A percentile compares a stretch with the other conserved stretches of the same genome.
Conservation (phyloP, 1,284 basidiomycete genomes). For the Ceratobasidium sp. region DNA sequence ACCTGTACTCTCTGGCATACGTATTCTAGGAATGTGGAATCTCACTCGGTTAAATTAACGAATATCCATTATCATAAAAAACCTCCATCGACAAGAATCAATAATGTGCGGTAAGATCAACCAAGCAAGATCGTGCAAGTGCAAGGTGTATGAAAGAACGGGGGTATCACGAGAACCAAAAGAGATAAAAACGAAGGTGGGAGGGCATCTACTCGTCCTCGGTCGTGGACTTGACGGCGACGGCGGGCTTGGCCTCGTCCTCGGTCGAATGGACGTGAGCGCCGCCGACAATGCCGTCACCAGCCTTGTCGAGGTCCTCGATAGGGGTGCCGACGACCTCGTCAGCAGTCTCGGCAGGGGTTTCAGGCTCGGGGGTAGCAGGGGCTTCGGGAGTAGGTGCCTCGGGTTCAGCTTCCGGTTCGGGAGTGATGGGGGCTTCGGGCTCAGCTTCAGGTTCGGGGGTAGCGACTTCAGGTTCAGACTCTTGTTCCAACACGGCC, state of each 20-base stretch:
- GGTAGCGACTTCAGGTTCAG: not conserved
- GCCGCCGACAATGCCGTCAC: slow-evolving; percentile 6
- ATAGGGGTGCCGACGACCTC: slow-evolving; percentile 18
- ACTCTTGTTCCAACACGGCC: not conserved
- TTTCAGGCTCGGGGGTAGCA: not conserved
- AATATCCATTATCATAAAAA: too few species aligned
- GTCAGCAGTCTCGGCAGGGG: not conserved
- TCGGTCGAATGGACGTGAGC: slow-evolving; percentile 5
- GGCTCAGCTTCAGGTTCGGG: not conserved
- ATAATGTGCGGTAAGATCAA: too few species aligned
- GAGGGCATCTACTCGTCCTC: too few species aligned
- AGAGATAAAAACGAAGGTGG: too few species aligned
- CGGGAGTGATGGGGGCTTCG: not conserved
- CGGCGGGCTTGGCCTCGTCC: slow-evolving; percentile 24
- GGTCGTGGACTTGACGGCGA: too few species aligned
- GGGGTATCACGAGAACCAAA: too few species aligned
- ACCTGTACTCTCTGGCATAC: not conserved
- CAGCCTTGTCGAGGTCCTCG: slow-evolving; percentile 19
- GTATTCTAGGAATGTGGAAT: too few species aligned
- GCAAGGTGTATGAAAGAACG: too few species aligned
- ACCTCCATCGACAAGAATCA: too few species aligned
- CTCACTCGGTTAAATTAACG: too few species aligned
- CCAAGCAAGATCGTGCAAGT: too few species aligned
- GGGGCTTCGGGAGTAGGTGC: not conserved
- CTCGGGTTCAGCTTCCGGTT: not conserved